Evolutionary conservation across 306 rosid species (phyloP).

Genomic region (peach (Prunus persica)): DNA sequence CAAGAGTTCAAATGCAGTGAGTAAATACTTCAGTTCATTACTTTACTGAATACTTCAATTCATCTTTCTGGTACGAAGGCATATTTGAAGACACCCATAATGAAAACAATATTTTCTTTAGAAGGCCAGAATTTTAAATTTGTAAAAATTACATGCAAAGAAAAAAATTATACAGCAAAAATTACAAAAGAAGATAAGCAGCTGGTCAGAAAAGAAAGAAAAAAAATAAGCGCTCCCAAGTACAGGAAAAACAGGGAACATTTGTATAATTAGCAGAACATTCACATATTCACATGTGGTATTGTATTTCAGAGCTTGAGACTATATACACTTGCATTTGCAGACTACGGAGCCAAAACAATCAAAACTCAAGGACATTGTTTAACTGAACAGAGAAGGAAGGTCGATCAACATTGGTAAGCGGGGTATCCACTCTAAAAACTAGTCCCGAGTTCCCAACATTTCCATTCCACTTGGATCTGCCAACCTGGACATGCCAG

Average conservation of each 20-base stretch:
- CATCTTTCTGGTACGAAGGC: neutral
- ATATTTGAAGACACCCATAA: neutral
- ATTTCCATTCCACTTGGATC: constrained; percentile 98
- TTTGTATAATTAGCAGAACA: constrained; percentile 16
- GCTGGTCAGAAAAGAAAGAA: neutral
- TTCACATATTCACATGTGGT: constrained; percentile 18
- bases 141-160: neutral
- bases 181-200: neutral
- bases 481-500: constrained; percentile 64
- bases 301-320: constrained; percentile 13
- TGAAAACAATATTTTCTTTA: neutral
- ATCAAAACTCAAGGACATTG: constrained; percentile 81
- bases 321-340: constrained; percentile 58
- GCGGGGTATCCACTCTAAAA: constrained; percentile 75
- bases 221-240: neutral
- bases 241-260: constrained; percentile 11
- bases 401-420: constrained; percentile 63
- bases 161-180: too few species aligned
- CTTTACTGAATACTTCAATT: neutral
- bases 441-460: constrained; percentile 83
- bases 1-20: too few species aligned
- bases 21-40: neutral
- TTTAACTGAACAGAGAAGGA: constrained; percentile 82
- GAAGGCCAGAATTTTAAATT: neutral
- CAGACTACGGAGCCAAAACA: constrained; percentile 23